Percentiles rank a stretch among this genome's conserved stretches.
These are phyloP conservation scores for Juglanconis oblonga DNA, from an alignment of 2,329 filamentous ascomycete species.

Conservation along the genomic window DNA sequence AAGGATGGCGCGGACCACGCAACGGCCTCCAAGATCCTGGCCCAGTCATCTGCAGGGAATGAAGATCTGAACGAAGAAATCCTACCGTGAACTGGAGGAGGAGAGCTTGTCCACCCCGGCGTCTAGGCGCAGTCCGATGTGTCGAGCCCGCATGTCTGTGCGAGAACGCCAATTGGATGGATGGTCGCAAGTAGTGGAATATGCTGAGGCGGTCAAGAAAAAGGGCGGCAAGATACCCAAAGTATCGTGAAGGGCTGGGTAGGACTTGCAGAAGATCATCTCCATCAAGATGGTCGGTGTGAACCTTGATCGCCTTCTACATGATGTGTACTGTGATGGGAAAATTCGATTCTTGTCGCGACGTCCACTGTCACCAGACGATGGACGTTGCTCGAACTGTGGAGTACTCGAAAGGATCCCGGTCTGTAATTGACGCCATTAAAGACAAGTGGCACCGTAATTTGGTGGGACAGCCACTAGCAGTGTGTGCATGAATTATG, in stretches of 20 bases:
- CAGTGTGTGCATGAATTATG: conserved; percentile 18
- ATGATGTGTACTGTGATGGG: neutral
- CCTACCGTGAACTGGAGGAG: neutral
- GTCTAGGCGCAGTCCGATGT: neutral
- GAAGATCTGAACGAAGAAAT: conserved; percentile 6
- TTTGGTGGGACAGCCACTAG: conserved; percentile 22
- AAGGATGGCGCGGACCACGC: conserved; percentile 18
- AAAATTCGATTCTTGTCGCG: conserved; percentile 1
- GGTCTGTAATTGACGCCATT: conserved; percentile 17
- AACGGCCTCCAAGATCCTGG: conserved; percentile 6
- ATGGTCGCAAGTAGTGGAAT: neutral
- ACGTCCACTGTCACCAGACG: conserved; percentile 3
- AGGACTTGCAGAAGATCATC: neutral
- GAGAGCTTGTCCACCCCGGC: neutral
- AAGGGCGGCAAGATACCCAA: neutral
- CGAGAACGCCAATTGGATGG: conserved; percentile 10
- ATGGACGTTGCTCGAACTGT: conserved; percentile 5
- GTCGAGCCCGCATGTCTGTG: conserved; percentile 9
- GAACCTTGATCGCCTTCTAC: conserved; percentile 2
- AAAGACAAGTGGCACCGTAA: conserved; percentile 21
- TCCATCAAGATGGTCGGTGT: conserved; percentile 8
- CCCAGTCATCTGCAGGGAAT: conserved; percentile 4
- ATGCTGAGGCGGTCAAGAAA: conserved; percentile 8
- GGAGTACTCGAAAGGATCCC: conserved; percentile 9
- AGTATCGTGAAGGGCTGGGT: neutral